A percentile compares a stretch with the other conserved stretches of the same genome.
phyloP scores from a whole-genome alignment of 2,329 filamentous ascomycete genomes.

The Aspergillus texensis region DNA sequence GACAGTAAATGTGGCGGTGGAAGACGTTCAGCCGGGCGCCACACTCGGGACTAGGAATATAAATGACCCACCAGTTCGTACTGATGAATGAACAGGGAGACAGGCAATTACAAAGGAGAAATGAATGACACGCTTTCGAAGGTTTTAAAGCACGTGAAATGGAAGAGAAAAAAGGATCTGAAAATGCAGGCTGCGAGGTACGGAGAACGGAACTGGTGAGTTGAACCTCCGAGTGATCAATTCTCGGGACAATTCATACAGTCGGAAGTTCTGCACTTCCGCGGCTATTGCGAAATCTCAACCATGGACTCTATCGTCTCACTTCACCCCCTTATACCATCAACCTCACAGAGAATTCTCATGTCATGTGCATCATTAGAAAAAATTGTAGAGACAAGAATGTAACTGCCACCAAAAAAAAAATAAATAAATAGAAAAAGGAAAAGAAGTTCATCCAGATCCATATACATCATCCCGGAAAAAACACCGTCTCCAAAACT shows the following conservation, averaged over 20 bases:
- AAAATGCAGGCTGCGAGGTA: background rate
- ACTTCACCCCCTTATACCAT: too few species aligned
- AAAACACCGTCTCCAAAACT: conserved; percentile 21
- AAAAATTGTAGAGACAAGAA: conserved; percentile 9
- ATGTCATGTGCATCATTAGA: conserved; percentile 19
- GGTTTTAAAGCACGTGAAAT: background rate
- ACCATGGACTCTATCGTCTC: background rate
- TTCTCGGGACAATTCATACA: background rate
- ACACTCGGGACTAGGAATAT: background rate
- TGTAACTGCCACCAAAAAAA: background rate
- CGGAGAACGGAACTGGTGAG: background rate
- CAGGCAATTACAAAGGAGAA: background rate
- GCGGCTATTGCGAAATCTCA: background rate
- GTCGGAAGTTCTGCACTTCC: background rate
- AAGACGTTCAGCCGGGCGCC: background rate
- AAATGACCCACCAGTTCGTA: background rate
- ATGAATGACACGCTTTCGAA: background rate
- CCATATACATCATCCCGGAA: conserved; percentile 15
- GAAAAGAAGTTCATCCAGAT: background rate
- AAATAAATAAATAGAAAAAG: background rate
- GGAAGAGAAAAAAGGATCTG: background rate
- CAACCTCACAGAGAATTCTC: background rate
- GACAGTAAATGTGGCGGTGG: conserved; percentile 10
- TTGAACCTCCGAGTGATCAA: background rate
- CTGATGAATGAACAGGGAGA: background rate